Percentiles rank a stretch among this genome's conserved stretches.
phyloP scores from a whole-genome alignment of 2,329 filamentous ascomycete species.

The Tolypocladium paradoxum region DNA sequence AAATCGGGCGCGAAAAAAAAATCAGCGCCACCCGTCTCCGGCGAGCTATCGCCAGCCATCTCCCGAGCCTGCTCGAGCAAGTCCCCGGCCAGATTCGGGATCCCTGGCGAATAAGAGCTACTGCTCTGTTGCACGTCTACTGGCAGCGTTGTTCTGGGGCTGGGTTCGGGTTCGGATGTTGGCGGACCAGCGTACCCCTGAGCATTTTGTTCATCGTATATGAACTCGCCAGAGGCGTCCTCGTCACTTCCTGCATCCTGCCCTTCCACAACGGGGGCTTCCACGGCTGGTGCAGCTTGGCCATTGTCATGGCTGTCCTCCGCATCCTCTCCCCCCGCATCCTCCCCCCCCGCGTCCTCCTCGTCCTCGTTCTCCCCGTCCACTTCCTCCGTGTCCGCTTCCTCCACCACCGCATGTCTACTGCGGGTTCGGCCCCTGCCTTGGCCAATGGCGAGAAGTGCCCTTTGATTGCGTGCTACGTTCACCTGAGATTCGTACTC shows the following conservation, averaged over 20 bases:
- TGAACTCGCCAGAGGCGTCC: slow-evolving; percentile 7
- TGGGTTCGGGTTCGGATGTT: neutral
- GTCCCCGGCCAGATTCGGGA: neutral
- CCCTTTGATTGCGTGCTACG: neutral
- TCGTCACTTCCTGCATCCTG: neutral
- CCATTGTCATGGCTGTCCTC: slow-evolving; percentile 10
- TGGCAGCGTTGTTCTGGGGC: neutral
- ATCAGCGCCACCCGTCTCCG: neutral
- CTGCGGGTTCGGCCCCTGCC: neutral
- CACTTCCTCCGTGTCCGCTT: neutral
- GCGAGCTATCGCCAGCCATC: neutral
- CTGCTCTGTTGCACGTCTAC: neutral
- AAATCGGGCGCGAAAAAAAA: neutral
- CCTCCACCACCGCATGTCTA: neutral
- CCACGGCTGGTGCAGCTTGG: slow-evolving; percentile 3
- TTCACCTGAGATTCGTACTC: neutral
- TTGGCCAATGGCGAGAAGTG: neutral
- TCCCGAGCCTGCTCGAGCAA: neutral
- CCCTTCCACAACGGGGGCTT: neutral
- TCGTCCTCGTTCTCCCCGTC: neutral
- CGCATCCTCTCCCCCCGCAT: neutral
- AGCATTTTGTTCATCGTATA: neutral
- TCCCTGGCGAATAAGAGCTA: neutral
- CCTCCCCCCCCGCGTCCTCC: neutral
- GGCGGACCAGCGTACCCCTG: neutral